Percentiles rank a stretch among this genome's conserved stretches.
Conservation (phyloP, 2,329 filamentous ascomycete genomes). For the Penicillium aurantiogriseum region DNA sequence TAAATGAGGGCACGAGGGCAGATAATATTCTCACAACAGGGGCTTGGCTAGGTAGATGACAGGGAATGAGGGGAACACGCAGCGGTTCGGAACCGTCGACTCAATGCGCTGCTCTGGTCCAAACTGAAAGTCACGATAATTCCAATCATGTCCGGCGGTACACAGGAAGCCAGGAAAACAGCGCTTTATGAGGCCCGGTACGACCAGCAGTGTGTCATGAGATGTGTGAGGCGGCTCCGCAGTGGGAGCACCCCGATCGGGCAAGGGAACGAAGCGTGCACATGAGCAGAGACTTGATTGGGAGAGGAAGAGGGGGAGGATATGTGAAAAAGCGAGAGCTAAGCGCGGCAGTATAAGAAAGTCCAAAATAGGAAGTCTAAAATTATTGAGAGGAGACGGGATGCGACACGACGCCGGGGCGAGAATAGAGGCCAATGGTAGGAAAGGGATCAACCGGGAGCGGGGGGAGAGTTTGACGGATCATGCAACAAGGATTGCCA, state of each 20-base stretch:
- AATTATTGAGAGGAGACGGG: constrained; percentile 3
- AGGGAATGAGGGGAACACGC: constrained; percentile 3
- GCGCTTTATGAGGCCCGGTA: constrained; percentile 10
- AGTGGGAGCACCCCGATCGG: constrained; percentile 9
- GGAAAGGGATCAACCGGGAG: constrained; percentile 17
- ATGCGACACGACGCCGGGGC: constrained; percentile 16
- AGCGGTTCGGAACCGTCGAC: constrained; percentile 1
- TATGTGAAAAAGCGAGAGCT: constrained; percentile 13
- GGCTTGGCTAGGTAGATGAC: background rate
- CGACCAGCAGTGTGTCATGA: constrained; percentile 15
- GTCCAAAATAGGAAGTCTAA: constrained; percentile 9
- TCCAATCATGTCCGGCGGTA: constrained; percentile 18
- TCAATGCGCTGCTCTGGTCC: constrained; percentile 6
- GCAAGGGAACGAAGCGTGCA: constrained; percentile 14
- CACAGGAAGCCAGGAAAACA: constrained; percentile 8
- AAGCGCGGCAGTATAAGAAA: constrained; percentile 24
- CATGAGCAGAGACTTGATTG: constrained; percentile 16
- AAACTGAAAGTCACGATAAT: constrained; percentile 20
- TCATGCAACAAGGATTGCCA: constrained; percentile 12
- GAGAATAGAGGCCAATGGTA: constrained; percentile 5
- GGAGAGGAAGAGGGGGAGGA: background rate
- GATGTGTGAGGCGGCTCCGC: constrained; percentile 24
- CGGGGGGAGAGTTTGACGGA: constrained; percentile 11
- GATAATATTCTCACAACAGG: constrained; percentile 15
- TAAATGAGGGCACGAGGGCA: constrained; percentile 3